phyloP scores from a whole-genome alignment of 371 early-diverging fungal species.

The Mortierella sp. region DNA sequence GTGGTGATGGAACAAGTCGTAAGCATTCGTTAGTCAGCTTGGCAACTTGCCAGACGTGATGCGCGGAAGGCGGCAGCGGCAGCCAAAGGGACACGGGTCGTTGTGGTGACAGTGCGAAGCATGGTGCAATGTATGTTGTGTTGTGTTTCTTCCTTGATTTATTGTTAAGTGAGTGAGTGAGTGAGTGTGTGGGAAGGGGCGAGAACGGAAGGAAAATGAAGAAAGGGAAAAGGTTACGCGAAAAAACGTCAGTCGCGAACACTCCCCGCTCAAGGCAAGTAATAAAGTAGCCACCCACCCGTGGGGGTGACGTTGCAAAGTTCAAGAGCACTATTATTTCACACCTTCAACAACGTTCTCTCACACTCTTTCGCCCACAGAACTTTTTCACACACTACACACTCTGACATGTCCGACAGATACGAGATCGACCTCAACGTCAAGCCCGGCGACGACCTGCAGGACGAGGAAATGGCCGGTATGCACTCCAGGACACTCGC shows the following conservation, averaged over 20 bases:
- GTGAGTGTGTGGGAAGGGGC: not conserved
- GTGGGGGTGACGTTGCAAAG: not conserved
- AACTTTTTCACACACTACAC: not conserved
- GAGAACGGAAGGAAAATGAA: not conserved
- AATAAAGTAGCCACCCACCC: not conserved
- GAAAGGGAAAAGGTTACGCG: not conserved
- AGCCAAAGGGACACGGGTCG: constrained; percentile 11
- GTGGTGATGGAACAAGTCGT: not conserved
- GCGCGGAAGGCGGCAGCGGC: constrained; percentile 20
- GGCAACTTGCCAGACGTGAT: constrained; percentile 25
- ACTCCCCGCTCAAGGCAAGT: not conserved
- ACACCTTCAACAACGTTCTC: not conserved
- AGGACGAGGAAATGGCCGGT: constrained; percentile 58
- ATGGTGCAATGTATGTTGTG: not conserved
- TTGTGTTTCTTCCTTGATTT: not conserved
- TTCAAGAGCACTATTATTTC: not conserved
- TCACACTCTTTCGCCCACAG: constrained; percentile 6
- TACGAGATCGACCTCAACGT: constrained; percentile 55
- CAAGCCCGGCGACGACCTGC: constrained; percentile 52
- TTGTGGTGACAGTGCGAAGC: constrained; percentile 27
- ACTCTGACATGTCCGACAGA: constrained; percentile 41
- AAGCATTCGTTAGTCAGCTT: not conserved
- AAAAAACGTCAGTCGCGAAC: not conserved
- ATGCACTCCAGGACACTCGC: not conserved
- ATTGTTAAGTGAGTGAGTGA: no score